Base-by-base conservation (phyloP, 2,329 filamentous ascomycete species). In the Xylariaceae sp. region DNA sequence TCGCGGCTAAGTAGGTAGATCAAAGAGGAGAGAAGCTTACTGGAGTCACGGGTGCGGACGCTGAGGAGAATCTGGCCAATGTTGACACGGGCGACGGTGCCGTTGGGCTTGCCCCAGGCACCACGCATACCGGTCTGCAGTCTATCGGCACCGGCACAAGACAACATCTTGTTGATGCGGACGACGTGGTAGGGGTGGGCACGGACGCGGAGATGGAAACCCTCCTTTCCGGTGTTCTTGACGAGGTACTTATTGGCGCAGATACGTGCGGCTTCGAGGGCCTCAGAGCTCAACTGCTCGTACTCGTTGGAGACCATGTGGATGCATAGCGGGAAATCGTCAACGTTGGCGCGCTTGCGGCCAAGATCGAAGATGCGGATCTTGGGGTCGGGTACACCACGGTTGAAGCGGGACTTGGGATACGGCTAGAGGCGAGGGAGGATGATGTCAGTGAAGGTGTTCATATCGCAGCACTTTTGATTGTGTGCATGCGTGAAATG, bases 131-230 rank as follows among this genome's bases (percentile, higher is more conserved):
- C 94, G 69, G 94, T 99, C 82, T 99, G 94, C 79, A 99, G 84
- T 88, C 94, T 91, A 97, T 99, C 94, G 87, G 94, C 94, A 86
- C 94, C 94, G 73, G 94, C 94, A 79, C 94, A 99, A 75, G 94
- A 97, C 90, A 99, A 93, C 94, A 99, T 99, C 89, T 99, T 99
- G 91, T 99, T 99, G 92, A 99, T 99, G 81, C 94, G 94, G 84
- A 99, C 89, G 80, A 99, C 94, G 85, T 99, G 94, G 90, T 90
- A 99, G 66, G 94, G 94, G 86, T 99, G 94, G 73, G 91, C 92
- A 74, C 94, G 85, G 73, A 88, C 82, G 69, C 85, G 84, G 66
- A 88, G 78, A 75, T 88, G 85, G 83, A 88, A 88, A 72, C 77
- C 75, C 71, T 88, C 85, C 81, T 88, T 88, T 75, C 85, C 85